Percentiles rank a stretch among this genome's conserved stretches.
These are phyloP conservation scores for Cadophora gregata DNA, from an alignment of 2,329 filamentous ascomycete species.

Conservation along the genomic window DNA sequence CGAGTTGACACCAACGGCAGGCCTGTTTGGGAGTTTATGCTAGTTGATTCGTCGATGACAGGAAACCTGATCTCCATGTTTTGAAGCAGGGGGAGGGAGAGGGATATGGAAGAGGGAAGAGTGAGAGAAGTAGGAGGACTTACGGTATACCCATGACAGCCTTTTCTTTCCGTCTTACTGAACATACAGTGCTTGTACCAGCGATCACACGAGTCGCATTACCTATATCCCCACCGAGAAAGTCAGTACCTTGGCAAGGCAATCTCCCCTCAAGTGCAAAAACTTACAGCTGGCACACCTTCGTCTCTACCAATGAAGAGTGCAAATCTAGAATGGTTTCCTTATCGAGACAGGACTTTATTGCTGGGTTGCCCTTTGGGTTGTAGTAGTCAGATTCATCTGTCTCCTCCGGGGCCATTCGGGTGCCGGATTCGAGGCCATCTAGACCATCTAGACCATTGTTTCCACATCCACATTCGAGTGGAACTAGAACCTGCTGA, in stretches of 20 bases:
- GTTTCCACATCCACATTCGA: too few relatives aligned
- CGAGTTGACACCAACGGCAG: not conserved
- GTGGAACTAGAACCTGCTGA: too few relatives aligned
- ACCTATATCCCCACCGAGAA: not conserved
- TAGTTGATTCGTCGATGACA: not conserved
- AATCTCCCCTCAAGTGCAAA: too few relatives aligned
- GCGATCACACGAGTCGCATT: not conserved
- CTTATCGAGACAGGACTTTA: not conserved
- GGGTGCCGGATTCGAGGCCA: too few relatives aligned
- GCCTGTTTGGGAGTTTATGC: not conserved
- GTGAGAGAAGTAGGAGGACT: not conserved
- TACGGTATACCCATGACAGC: not conserved
- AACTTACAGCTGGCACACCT: not conserved
- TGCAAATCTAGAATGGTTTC: not conserved
- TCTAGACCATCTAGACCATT: too few relatives aligned
- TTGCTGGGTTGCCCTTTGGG: not conserved
- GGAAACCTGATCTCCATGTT: too few relatives aligned
- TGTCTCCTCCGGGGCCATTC: too few relatives aligned
- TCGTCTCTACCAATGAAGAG: not conserved
- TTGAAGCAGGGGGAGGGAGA: too few relatives aligned
- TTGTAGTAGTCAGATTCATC: not conserved
- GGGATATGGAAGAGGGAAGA: not conserved
- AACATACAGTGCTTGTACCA: not conserved
- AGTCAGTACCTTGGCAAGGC: too few relatives aligned
- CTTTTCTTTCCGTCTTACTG: not conserved